phyloP scores from a whole-genome alignment of 2,329 filamentous ascomycete genomes.

The Fusarium sarcochroum region DNA sequence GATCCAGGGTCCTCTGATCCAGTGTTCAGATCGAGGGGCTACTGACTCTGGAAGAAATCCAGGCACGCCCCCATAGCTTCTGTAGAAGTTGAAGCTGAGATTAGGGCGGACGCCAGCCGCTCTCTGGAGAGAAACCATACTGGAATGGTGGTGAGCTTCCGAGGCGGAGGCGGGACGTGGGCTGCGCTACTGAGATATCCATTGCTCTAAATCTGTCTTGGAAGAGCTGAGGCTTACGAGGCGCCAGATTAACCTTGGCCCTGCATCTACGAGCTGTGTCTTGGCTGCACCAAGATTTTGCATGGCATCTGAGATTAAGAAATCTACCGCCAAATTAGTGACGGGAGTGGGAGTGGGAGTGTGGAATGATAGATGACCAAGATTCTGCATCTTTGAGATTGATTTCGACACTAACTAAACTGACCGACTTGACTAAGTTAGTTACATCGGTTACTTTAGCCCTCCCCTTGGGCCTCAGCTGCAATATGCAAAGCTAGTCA shows the following conservation, averaged over 20 bases:
- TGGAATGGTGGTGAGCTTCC: conserved; percentile 29
- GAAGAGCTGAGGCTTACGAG: conserved; percentile 11
- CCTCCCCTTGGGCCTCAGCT: neutral
- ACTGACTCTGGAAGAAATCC: conserved; percentile 21
- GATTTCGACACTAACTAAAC: neutral
- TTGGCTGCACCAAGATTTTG: conserved; percentile 1
- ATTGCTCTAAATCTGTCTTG: neutral
- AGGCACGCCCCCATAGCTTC: conserved; percentile 34
- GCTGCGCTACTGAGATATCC: neutral
- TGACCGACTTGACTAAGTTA: neutral
- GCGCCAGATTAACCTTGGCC: neutral
- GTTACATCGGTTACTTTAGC: neutral
- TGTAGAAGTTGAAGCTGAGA: conserved; percentile 15
- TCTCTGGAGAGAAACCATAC: conserved; percentile 24
- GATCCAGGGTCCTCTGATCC: conserved; percentile 30
- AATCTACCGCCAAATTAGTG: neutral
- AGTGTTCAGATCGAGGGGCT: conserved; percentile 13
- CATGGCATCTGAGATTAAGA: conserved; percentile 4
- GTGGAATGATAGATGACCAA: neutral
- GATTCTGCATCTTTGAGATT: neutral
- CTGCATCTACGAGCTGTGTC: neutral
- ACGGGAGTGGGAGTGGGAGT: neutral
- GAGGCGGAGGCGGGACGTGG: conserved; percentile 21
- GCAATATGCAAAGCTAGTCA: neutral
- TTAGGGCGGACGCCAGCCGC: conserved; percentile 25